Conservation (phyloP, 129 eudicot species). For the Erigeron canadensis region DNA sequence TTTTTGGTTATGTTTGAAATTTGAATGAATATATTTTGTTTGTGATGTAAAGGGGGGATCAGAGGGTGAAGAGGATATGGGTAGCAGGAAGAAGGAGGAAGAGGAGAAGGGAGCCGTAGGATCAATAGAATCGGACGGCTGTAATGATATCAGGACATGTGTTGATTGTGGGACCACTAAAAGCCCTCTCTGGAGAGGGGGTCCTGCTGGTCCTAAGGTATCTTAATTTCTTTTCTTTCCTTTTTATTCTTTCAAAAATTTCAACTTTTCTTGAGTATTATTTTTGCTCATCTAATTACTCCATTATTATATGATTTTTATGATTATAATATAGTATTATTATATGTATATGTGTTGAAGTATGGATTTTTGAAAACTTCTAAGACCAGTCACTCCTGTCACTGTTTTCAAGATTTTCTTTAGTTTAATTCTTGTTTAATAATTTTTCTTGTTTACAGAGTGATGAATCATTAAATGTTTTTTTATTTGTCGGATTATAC, state of each 20-base stretch:
- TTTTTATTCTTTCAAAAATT: neutral
- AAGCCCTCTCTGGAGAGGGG: conserved; percentile 94
- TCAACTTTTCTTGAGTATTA: neutral
- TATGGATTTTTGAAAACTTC: too few relatives aligned
- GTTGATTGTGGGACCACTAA: conserved; percentile 84
- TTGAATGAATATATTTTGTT: too few relatives aligned
- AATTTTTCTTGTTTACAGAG: too few relatives aligned
- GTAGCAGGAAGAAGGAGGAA: conserved; percentile 8
- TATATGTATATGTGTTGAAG: too few relatives aligned
- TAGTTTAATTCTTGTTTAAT: too few relatives aligned
- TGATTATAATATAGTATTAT: neutral
- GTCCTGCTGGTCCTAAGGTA: conserved; percentile 96
- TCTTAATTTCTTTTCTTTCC: neutral
- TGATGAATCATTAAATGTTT: too few relatives aligned
- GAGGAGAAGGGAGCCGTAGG: conserved; percentile 41
- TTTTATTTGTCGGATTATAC: too few relatives aligned
- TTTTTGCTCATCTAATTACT: neutral
- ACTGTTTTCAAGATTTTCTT: too few relatives aligned
- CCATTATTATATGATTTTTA: neutral
- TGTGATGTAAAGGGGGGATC: too few relatives aligned
- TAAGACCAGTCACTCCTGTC: too few relatives aligned
- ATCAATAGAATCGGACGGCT: conserved; percentile 37
- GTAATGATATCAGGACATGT: conserved; percentile 53
- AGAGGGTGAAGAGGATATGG: too few relatives aligned
- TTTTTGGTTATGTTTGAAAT: too few relatives aligned